Conservation (phyloP, 306 rosid genomes). For the Cicer cuneatum region DNA sequence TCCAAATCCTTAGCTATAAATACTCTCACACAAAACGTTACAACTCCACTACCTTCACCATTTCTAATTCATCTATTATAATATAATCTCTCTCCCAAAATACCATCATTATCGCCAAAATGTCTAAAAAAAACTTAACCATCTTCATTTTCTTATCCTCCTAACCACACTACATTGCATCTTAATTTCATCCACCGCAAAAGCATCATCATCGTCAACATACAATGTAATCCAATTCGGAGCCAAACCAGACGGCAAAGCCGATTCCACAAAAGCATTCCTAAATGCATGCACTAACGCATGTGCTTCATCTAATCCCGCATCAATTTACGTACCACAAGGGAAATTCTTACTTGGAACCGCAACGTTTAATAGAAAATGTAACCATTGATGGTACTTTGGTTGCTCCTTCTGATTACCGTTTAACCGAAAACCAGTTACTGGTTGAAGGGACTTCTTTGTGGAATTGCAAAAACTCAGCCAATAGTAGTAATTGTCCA, state of each 20-base stretch:
- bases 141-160: neutral
- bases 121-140: neutral
- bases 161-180: neutral
- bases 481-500: slow-evolving; percentile 45
- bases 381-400: slow-evolving; percentile 59
- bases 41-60: slow-evolving; percentile 30
- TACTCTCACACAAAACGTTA: slow-evolving; percentile 36
- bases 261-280: slow-evolving; percentile 61
- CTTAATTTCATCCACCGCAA: neutral
- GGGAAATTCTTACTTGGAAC: slow-evolving; percentile 52
- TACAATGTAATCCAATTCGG: slow-evolving; percentile 58
- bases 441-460: slow-evolving; percentile 57
- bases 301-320: slow-evolving; percentile 37
- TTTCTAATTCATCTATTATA: neutral
- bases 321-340: slow-evolving; percentile 49
- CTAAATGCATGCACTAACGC: slow-evolving; percentile 59
- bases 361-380: slow-evolving; percentile 38
- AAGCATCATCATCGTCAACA: neutral
- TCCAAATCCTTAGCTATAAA: slow-evolving; percentile 39
- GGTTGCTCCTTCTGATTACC: slow-evolving; percentile 52
- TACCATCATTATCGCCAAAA: neutral
- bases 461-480: slow-evolving; percentile 62
- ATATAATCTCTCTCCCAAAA: neutral
- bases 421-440: slow-evolving; percentile 25
- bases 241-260: slow-evolving; percentile 54